A percentile compares a stretch with the other conserved stretches of the same genome.
Evolutionary conservation across 2,329 filamentous ascomycete genomes (phyloP).

Genomic region (Colletotrichum karsti): DNA sequence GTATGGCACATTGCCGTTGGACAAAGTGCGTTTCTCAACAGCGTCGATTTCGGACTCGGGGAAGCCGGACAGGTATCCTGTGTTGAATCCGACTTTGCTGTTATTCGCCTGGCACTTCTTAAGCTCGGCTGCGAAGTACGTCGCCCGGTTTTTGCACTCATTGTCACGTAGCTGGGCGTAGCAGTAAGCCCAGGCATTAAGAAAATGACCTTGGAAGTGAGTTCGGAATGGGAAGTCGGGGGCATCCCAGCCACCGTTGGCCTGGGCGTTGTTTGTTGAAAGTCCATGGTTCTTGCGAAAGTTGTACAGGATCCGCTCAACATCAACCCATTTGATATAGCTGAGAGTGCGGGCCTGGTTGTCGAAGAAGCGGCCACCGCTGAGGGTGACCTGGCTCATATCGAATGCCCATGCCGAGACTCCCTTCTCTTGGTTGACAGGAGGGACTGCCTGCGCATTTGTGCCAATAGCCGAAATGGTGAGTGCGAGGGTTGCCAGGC

Average conservation of each 20-base stretch:
- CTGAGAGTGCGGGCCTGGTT: conserved; percentile 56
- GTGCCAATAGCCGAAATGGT: neutral
- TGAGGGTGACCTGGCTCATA: conserved; percentile 48
- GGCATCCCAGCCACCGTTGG: conserved; percentile 62
- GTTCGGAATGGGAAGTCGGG: conserved; percentile 62
- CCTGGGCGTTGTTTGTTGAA: conserved; percentile 52
- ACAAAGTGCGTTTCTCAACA: conserved; percentile 52
- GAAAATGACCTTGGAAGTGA: conserved; percentile 59
- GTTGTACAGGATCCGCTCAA: conserved; percentile 56
- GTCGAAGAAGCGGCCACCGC: conserved; percentile 47
- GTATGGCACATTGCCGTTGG: conserved; percentile 61
- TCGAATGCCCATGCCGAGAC: conserved; percentile 47
- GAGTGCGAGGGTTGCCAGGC: neutral
- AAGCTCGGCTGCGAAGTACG: conserved; percentile 54
- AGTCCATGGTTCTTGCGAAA: conserved; percentile 56
- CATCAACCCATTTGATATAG: conserved; percentile 55
- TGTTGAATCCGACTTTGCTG: conserved; percentile 47
- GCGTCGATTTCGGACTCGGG: conserved; percentile 58
- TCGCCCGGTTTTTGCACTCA: conserved; percentile 53
- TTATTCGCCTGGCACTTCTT: conserved; percentile 62
- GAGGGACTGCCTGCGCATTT: conserved; percentile 35
- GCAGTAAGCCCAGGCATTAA: conserved; percentile 59
- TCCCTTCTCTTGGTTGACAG: conserved; percentile 38
- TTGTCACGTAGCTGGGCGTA: conserved; percentile 51
- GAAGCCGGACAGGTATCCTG: conserved; percentile 60